phyloP scores from a whole-genome alignment of 768 basidiomycete species.

The Phlegmacium glaucopus region DNA sequence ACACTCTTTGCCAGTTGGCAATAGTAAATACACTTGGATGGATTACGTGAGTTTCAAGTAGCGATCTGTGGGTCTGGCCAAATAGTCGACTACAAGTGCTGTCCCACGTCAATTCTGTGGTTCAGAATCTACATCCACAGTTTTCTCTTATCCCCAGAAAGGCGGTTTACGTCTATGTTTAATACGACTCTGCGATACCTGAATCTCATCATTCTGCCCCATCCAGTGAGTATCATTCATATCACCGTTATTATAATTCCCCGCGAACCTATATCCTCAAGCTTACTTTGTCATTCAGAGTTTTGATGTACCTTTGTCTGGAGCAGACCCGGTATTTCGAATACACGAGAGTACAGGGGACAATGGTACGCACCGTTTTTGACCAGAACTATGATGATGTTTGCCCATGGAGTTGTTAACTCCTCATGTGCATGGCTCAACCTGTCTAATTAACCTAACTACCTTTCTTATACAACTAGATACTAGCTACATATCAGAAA shows the following conservation, averaged over 20 bases:
- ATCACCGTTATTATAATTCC: neutral
- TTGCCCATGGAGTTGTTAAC: neutral
- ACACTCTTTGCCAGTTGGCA: too few relatives aligned
- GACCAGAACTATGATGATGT: neutral
- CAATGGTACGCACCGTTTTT: conserved; percentile 2
- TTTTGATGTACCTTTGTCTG: conserved; percentile 8
- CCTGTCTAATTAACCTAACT: neutral
- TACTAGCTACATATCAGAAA: conserved; percentile 1
- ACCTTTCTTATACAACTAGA: conserved; percentile 2
- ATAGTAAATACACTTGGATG: too few relatives aligned
- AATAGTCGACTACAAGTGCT: too few relatives aligned
- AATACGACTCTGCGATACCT: conserved; percentile 12
- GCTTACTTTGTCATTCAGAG: conserved; percentile 2
- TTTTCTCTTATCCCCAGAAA: too few relatives aligned
- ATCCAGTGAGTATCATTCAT: conserved; percentile 12
- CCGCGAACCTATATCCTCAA: neutral
- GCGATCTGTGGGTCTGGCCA: too few relatives aligned
- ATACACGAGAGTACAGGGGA: conserved; percentile 1
- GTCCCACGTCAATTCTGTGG: too few relatives aligned
- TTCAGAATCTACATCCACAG: too few relatives aligned
- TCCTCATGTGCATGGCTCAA: neutral
- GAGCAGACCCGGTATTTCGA: conserved; percentile 10
- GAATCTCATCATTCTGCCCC: conserved; percentile 16
- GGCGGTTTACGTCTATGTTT: conserved; percentile 13
- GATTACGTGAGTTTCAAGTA: too few relatives aligned